Evolutionary conservation across 2,329 filamentous ascomycete genomes (phyloP).

Genomic region (Pochonia chlamydosporia): DNA sequence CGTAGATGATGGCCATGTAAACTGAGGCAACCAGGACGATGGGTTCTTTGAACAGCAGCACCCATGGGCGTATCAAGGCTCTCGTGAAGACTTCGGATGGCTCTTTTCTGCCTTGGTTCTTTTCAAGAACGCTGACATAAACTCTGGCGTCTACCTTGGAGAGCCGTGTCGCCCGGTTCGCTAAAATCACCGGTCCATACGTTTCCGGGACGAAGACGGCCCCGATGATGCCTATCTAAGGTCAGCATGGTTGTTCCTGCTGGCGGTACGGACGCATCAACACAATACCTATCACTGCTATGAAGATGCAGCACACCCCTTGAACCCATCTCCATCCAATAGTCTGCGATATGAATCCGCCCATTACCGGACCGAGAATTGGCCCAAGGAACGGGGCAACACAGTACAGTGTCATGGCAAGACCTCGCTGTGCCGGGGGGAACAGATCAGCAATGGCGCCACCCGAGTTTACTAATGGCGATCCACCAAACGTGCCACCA

Average conservation of each 20-base stretch:
- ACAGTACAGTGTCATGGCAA: conserved; percentile 49
- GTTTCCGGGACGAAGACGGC: conserved; percentile 44
- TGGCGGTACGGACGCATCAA: too few relatives aligned
- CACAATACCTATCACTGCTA: conserved; percentile 29
- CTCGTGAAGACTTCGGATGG: not conserved
- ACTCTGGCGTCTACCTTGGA: not conserved
- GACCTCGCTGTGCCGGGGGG: conserved; percentile 39
- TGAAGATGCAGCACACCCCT: conserved; percentile 50
- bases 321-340: conserved; percentile 56
- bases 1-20: conserved; percentile 50
- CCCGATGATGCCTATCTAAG: conserved; percentile 41
- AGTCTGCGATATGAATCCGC: conserved; percentile 50
- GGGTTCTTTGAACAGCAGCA: conserved; percentile 55
- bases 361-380: conserved; percentile 48
- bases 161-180: conserved; percentile 29
- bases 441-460: conserved; percentile 56
- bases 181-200: conserved; percentile 45
- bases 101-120: not conserved
- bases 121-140: not conserved
- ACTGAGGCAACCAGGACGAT: conserved; percentile 54
- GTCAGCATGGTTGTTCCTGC: too few relatives aligned
- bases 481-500: conserved; percentile 49
- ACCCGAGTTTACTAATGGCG: conserved; percentile 49
- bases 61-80: conserved; percentile 42
- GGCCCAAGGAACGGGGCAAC: conserved; percentile 55